Conservation (phyloP, 192 early-diverging fungal species). For the Umbelopsis sp. region DNA sequence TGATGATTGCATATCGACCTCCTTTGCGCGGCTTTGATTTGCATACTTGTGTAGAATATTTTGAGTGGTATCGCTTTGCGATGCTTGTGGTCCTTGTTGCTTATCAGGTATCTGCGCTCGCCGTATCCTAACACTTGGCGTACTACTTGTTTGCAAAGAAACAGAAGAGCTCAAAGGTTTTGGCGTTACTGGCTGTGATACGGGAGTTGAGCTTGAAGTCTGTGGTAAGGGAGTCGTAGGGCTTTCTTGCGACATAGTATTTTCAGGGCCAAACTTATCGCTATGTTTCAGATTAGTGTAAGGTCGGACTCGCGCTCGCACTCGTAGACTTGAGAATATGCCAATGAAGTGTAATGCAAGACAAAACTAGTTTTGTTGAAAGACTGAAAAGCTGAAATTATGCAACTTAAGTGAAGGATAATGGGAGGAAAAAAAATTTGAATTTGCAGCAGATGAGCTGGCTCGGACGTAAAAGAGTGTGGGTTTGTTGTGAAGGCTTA, state of each 20-base stretch:
- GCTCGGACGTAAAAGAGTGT: constrained; percentile 6
- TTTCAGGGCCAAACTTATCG: constrained; percentile 8
- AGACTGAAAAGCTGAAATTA: background rate
- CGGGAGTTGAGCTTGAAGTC: background rate
- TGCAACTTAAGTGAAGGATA: background rate
- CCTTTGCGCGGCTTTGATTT: background rate
- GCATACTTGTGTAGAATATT: constrained; percentile 7
- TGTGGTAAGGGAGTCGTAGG: background rate
- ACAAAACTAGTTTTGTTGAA: background rate
- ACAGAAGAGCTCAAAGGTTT: background rate
- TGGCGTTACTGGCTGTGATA: background rate
- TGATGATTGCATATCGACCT: background rate
- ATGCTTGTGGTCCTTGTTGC: constrained; percentile 4
- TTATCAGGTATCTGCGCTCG: background rate
- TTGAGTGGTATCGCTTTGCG: constrained; percentile 17
- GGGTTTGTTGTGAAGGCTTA: constrained; percentile 19
- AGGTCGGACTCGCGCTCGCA: background rate
- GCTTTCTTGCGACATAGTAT: constrained; percentile 8
- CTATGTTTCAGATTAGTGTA: constrained; percentile 16
- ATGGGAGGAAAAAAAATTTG: background rate
- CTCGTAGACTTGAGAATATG: background rate
- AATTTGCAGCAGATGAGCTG: background rate
- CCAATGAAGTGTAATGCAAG: background rate
- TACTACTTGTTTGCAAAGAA: constrained; percentile 3
- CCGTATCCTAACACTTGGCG: constrained; percentile 3